Evolutionary conservation across 2,329 filamentous ascomycete genomes (phyloP).

Genomic region (Arachnomyces sp.): DNA sequence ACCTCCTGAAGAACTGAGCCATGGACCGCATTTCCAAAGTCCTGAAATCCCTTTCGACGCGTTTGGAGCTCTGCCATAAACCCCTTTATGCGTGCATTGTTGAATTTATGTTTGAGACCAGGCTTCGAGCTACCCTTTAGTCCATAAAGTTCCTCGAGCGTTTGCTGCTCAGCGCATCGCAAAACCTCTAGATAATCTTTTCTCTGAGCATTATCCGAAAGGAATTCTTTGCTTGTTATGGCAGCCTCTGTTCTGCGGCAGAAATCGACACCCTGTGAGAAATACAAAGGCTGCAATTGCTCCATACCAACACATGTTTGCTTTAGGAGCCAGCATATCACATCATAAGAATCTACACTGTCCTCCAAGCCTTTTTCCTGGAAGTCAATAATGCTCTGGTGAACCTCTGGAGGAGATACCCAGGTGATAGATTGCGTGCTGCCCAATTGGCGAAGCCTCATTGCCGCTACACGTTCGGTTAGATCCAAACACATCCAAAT

Average conservation of each 20-base stretch:
- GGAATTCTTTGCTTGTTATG: constrained; percentile 34
- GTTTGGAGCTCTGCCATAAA: constrained; percentile 30
- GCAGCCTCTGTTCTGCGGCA: constrained; percentile 47
- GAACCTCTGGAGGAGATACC: constrained; percentile 51
- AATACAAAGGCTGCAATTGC: constrained; percentile 50
- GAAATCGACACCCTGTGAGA: constrained; percentile 54
- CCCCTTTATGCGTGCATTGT: constrained; percentile 20
- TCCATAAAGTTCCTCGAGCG: constrained; percentile 51
- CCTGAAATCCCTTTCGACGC: constrained; percentile 31
- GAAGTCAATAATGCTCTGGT: constrained; percentile 50
- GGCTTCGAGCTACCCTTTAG: constrained; percentile 15
- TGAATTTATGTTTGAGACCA: constrained; percentile 13
- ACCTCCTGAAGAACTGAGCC: constrained; percentile 52
- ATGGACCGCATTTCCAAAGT: constrained; percentile 37
- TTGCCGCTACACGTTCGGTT: constrained; percentile 43
- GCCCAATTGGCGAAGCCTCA: constrained; percentile 54
- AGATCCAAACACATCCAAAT: neutral
- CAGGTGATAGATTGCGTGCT: constrained; percentile 48
- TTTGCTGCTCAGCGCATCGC: constrained; percentile 48
- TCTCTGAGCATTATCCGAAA: constrained; percentile 28
- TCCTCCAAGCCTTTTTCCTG: constrained; percentile 20
- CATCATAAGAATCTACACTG: constrained; percentile 40
- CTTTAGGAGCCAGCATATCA: constrained; percentile 55
- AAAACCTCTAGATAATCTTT: constrained; percentile 38
- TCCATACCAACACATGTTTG: constrained; percentile 55